Conservation (phyloP, 2,329 filamentous ascomycete genomes). For the Penicillium occitanis region DNA sequence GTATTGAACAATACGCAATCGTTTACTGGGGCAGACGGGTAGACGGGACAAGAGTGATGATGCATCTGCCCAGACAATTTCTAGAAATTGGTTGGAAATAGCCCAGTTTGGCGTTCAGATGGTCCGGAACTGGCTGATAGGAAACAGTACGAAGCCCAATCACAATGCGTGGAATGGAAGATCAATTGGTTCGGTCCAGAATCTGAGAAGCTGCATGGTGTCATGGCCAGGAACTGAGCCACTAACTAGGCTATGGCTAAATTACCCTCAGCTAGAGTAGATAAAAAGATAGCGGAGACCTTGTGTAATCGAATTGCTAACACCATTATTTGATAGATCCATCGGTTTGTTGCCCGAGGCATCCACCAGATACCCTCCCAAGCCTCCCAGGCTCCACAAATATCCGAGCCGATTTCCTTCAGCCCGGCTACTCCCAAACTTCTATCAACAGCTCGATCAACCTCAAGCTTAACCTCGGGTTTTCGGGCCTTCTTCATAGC, state of each 20-base stretch:
- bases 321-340: background rate
- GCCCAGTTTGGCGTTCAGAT: background rate
- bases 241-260: background rate
- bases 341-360: conserved; percentile 12
- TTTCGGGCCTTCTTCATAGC: background rate
- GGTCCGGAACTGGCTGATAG: background rate
- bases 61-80: background rate
- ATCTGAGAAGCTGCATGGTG: background rate
- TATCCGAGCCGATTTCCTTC: conserved; percentile 13
- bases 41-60: background rate
- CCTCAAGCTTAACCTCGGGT: conserved; percentile 14
- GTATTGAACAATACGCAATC: background rate
- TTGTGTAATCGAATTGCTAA: conserved; percentile 20
- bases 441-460: background rate
- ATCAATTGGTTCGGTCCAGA: background rate
- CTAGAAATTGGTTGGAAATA: background rate
- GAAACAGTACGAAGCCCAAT: background rate
- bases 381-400: conserved; percentile 9
- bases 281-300: conserved; percentile 11
- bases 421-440: background rate
- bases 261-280: background rate
- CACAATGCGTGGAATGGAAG: background rate
- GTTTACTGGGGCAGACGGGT: background rate
- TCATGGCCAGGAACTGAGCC: background rate
- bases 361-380: background rate